Evolutionary conservation across 345 rosid species (phyloP), one percentile per base, ranked within the genome.

Genomic region (Populus simonii): DNA sequence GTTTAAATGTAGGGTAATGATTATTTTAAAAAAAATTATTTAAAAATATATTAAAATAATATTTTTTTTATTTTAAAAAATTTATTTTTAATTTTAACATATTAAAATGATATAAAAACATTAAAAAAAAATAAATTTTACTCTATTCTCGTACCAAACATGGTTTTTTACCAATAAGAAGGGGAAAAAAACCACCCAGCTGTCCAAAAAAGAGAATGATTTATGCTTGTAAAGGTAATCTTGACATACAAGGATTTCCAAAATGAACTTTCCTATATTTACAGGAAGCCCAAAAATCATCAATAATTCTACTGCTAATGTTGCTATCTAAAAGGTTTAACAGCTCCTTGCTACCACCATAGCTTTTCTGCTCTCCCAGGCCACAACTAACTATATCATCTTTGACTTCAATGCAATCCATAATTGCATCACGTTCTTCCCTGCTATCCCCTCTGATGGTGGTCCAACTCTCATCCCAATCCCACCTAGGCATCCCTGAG

Each of bases 391-490:
- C 29, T 15, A 67, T 25, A 13, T 51, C 70, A 68, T 65, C 80
- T 39, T 53, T 73, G 33, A n/a, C 74, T 74, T 77, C 86, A 36
- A 45, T 57, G 57, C 8, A 73, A 51, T 79, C 81, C 82, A 79
- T 74, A 23, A 80, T 76, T 70, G 47, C 70, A 43, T 75, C 86
- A 71, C 74, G 74, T 29, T 35, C 70, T 6, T 23, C 31, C 18
- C 72, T 22, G 15, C 31, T 72, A 49, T 11, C 33, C 71, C 47
- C 84, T 72, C 96, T 89, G 1, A 91, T 77, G n/a, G 87, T 78
- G 79, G 88, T 82, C 96, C 96, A 93, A 66, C 79, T 82, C 63
- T 81, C 86, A 78, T 83, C 93, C 78, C 73, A 59, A 12, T 29
- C 74, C 94, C 91, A 87, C 16, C 76, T 79, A 81, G 90, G 82